Base-by-base conservation (phyloP, 1,139 yeast genomes). In the Hyphopichia khmerensis region DNA sequence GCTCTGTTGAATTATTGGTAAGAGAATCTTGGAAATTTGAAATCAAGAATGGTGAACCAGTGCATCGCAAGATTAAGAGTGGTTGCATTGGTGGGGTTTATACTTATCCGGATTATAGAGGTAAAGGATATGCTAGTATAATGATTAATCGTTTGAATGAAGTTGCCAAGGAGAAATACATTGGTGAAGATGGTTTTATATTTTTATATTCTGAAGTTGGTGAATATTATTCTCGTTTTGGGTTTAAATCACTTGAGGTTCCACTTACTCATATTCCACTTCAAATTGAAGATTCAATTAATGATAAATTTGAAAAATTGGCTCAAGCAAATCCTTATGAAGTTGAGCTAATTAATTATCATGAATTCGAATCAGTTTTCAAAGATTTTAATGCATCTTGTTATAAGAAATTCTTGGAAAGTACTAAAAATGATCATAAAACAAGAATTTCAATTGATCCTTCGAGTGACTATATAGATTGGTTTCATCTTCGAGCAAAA, bases 121-220 rank as follows among this genome's bases (percentile, higher is more conserved):
- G 84, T 18, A 75, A 77, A 49, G 90, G 93, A 1, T 80, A 80
- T 52, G 91, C 88, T 2, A 64, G 65, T 23, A 55, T 67, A 32
- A 79, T 87, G 88, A 71, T 86, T 39, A 81, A 78, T 48, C 62
- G 68, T 41, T 50, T 77, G 35, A 65, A 66, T 29, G 62, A 64
- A n/a, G 36, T 54, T 24, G 58, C 62, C 33, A 57, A 55, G 38
- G 40, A 36, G 4, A 51, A 57, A 4, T 43, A 50, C 15, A 46
- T 70, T 36, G 70, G 71, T 6, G 48, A 56, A 17, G 68, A 74
- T 43, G 75, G 78, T 15, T 71, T 75, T 41, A 62, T 74, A 13
- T 77, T 74, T 44, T 67, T 85, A 45, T 86, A 85, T 69, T 83
- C 90, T 30, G 95, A 85, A 54, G 75, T 87, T 33, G 91, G 89